These are phyloP conservation scores for Ophiosphaerella korrae DNA, from an alignment of 2,329 filamentous ascomycete species.

Conservation along the genomic window DNA sequence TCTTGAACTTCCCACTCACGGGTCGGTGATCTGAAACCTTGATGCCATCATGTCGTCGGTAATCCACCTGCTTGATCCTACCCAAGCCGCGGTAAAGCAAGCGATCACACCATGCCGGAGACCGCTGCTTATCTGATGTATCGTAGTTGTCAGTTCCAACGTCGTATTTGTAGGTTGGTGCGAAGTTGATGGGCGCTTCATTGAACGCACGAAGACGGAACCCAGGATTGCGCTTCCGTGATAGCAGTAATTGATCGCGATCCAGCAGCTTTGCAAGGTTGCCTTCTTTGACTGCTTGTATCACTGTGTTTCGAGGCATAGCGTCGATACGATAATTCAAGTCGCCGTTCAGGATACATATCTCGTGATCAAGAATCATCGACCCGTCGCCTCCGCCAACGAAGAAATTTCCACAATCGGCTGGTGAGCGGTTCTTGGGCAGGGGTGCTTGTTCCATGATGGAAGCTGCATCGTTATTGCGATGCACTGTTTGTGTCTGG, in stretches of 20 bases:
- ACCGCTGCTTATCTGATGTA: constrained; percentile 89
- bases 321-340: constrained; percentile 98
- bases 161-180: constrained; percentile 98
- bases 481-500: constrained; percentile 84
- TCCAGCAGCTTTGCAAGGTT: constrained; percentile 88
- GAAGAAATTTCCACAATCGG: constrained; percentile 74
- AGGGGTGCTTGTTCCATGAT: constrained; percentile 83
- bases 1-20: constrained; percentile 81
- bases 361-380: constrained; percentile 95
- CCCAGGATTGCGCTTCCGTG: constrained; percentile 83
- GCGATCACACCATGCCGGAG: constrained; percentile 95
- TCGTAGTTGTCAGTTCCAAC: constrained; percentile 95
- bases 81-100: constrained; percentile 83
- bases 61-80: constrained; percentile 84
- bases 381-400: constrained; percentile 91
- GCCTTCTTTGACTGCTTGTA: constrained; percentile 78
- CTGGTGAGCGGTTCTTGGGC: constrained; percentile 71
- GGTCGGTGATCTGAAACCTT: constrained; percentile 90
- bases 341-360: constrained; percentile 95
- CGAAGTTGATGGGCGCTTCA: constrained; percentile 89
- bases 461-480: constrained; percentile 88
- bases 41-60: constrained; percentile 80
- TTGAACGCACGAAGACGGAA: constrained; percentile 88
- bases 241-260: constrained; percentile 89
- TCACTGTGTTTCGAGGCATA: constrained; percentile 91